These are phyloP conservation scores for Epicoccum sorghinum DNA, from an alignment of 2,329 filamentous ascomycete genomes.

Conservation along the genomic window DNA sequence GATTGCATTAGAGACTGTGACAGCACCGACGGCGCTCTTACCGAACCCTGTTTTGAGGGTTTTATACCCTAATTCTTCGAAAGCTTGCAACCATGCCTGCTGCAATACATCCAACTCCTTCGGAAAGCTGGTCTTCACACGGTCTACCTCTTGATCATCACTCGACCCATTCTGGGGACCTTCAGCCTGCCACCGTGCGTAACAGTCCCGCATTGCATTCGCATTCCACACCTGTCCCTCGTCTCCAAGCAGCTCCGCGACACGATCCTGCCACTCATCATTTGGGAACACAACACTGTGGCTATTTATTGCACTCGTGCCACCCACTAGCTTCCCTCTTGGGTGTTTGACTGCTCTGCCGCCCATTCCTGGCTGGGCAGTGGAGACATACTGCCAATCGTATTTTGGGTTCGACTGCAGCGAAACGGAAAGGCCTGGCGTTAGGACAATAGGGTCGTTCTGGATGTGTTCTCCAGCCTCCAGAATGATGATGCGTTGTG, in stretches of 20 bases:
- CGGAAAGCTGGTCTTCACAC: slow-evolving; percentile 23
- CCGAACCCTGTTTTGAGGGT: slow-evolving; percentile 16
- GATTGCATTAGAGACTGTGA: slow-evolving; percentile 26
- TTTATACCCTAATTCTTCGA: slow-evolving; percentile 24
- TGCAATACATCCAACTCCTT: slow-evolving; percentile 21
- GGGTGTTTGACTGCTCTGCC: slow-evolving; percentile 22
- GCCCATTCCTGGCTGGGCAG: slow-evolving; percentile 21
- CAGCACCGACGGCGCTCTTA: slow-evolving; percentile 18
- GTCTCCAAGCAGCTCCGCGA: slow-evolving; percentile 19
- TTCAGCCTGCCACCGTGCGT: slow-evolving; percentile 21
- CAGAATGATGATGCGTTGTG: slow-evolving; percentile 20
- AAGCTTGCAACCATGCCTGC: slow-evolving; percentile 17
- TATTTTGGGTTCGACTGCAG: slow-evolving; percentile 20
- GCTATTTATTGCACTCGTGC: slow-evolving; percentile 29
- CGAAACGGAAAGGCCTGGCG: slow-evolving; percentile 12
- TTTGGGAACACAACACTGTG: slow-evolving; percentile 29
- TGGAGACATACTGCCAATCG: slow-evolving; percentile 12
- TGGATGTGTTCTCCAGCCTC: slow-evolving; percentile 26
- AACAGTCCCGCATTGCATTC: slow-evolving; percentile 21
- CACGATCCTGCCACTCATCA: slow-evolving; percentile 25
- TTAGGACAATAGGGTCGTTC: slow-evolving; percentile 23
- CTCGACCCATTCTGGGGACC: not conserved
- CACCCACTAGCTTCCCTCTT: slow-evolving; percentile 26
- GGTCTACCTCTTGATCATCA: slow-evolving; percentile 7
- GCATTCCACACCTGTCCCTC: slow-evolving; percentile 18